Evolutionary conservation across 1,284 basidiomycete genomes (phyloP).

Genomic region (Cryptococcus hybrid): DNA sequence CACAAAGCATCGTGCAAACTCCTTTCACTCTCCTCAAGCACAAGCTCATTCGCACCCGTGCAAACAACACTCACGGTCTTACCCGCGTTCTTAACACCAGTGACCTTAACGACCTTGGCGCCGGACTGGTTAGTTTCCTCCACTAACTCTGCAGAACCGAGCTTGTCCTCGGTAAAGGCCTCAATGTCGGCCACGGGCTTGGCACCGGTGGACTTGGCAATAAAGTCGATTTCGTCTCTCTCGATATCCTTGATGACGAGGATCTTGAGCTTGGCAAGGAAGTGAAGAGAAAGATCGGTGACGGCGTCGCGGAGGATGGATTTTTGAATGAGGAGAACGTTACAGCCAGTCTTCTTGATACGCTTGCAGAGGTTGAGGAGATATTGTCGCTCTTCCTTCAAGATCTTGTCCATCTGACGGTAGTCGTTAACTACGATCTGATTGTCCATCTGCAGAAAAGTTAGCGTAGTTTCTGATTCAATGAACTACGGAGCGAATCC

Average conservation of each 20-base stretch:
- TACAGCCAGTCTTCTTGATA: slow-evolving; percentile 99
- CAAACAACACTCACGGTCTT: slow-evolving; percentile 94
- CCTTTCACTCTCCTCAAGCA: slow-evolving; percentile 96
- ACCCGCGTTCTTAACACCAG: slow-evolving; percentile 92
- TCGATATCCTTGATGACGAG: slow-evolving; percentile 97
- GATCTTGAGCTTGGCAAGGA: slow-evolving; percentile 97
- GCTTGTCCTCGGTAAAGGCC: slow-evolving; percentile 97
- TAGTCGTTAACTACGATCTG: slow-evolving; percentile 99
- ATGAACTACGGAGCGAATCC: background rate
- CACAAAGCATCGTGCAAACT: slow-evolving; percentile 98
- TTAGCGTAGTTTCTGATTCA: background rate
- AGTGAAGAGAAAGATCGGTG: slow-evolving; percentile 97
- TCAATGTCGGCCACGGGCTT: slow-evolving; percentile 98
- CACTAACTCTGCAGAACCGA: slow-evolving; percentile 92
- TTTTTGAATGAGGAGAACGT: slow-evolving; percentile 98
- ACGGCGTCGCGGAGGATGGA: slow-evolving; percentile 98
- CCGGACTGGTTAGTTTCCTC: slow-evolving; percentile 86
- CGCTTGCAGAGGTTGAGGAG: slow-evolving; percentile 98
- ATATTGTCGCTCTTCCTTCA: slow-evolving; percentile 97
- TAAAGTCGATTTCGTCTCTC: slow-evolving; percentile 97
- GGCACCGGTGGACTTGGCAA: slow-evolving; percentile 90
- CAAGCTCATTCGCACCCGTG: slow-evolving; percentile 89
- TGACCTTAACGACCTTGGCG: slow-evolving; percentile 90
- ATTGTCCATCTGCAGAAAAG: slow-evolving; percentile 85
- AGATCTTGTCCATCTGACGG: slow-evolving; percentile 99